Conservation (phyloP, 179 eudicot species). For the Spergularia azorica region DNA sequence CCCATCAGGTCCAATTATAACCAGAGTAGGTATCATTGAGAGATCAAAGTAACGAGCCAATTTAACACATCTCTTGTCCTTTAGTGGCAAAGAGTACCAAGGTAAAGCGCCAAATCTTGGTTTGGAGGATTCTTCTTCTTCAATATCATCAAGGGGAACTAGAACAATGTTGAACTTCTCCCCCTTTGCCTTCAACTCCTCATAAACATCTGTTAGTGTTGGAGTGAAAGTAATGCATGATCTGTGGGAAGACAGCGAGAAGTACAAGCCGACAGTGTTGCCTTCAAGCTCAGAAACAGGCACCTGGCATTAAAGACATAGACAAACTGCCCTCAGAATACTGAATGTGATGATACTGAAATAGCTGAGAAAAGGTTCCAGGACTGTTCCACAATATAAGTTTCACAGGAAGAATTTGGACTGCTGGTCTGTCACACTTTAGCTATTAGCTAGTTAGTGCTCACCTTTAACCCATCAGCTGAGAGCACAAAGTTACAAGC, state of each 20-base stretch:
- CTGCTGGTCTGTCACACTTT: background rate
- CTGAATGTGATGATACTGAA: background rate
- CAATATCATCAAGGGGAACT: slow-evolving; percentile 69
- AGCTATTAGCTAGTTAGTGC: slow-evolving; percentile 11
- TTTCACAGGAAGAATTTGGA: background rate
- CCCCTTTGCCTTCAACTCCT: slow-evolving; percentile 51
- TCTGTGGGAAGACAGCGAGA: slow-evolving; percentile 39
- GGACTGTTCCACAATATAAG: background rate
- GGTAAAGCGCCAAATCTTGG: slow-evolving; percentile 47
- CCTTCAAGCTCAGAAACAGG: slow-evolving; percentile 75
- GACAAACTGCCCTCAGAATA: slow-evolving; percentile 15
- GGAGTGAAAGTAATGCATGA: slow-evolving; percentile 44
- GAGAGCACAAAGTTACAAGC: slow-evolving; percentile 65
- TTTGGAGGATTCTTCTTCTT: slow-evolving; percentile 55
- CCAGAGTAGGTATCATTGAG: slow-evolving; percentile 53
- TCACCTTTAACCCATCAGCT: slow-evolving; percentile 51
- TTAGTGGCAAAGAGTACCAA: slow-evolving; percentile 65
- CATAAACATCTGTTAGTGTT: slow-evolving; percentile 49
- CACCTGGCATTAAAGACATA: slow-evolving; percentile 41
- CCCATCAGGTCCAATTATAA: slow-evolving; percentile 71
- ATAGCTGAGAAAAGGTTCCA: background rate
- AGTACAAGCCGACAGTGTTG: slow-evolving; percentile 64
- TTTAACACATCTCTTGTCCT: slow-evolving; percentile 57
- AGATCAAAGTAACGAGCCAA: slow-evolving; percentile 67
- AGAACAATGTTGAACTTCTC: slow-evolving; percentile 66